These are phyloP conservation scores for Dactylonectria estremocensis DNA, from an alignment of 2,329 filamentous ascomycete species.

Conservation along the genomic window DNA sequence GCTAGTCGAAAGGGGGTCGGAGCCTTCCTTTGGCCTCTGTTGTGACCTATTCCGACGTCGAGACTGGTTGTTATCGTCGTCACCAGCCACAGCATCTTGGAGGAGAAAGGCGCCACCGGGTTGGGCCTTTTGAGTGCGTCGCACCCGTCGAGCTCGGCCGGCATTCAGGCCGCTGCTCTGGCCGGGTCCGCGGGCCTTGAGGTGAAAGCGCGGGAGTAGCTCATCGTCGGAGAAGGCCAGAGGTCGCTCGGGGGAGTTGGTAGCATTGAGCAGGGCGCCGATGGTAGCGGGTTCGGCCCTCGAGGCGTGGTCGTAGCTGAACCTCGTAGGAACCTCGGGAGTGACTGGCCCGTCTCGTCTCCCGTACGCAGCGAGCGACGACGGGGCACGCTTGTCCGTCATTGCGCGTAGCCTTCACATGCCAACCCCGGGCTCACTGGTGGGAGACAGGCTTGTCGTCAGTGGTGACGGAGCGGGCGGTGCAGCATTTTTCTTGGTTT, in stretches of 20 bases:
- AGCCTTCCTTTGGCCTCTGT: conserved; percentile 40
- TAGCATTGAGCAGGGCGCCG: conserved; percentile 43
- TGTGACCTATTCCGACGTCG: conserved; percentile 45
- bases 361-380: conserved; percentile 43
- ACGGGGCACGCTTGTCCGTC: conserved; percentile 44
- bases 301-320: conserved; percentile 46
- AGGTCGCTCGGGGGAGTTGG: conserved; percentile 44
- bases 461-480: conserved; percentile 36
- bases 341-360: conserved; percentile 47
- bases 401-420: conserved; percentile 46
- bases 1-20: conserved; percentile 34
- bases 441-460: conserved; percentile 38
- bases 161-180: conserved; percentile 39
- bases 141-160: conserved; percentile 46
- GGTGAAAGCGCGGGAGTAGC: conserved; percentile 44
- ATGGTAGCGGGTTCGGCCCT: conserved; percentile 46
- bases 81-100: conserved; percentile 58
- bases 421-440: conserved; percentile 37
- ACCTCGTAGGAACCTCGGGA: conserved; percentile 45
- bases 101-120: conserved; percentile 68
- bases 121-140: conserved; percentile 59
- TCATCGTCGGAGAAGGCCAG: conserved; percentile 49
- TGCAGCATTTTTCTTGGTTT: conserved; percentile 46
- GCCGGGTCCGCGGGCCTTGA: conserved; percentile 36
- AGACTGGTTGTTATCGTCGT: conserved; percentile 52